Base-by-base conservation (phyloP, 78 protist species). In the Bodo saltans region DNA sequence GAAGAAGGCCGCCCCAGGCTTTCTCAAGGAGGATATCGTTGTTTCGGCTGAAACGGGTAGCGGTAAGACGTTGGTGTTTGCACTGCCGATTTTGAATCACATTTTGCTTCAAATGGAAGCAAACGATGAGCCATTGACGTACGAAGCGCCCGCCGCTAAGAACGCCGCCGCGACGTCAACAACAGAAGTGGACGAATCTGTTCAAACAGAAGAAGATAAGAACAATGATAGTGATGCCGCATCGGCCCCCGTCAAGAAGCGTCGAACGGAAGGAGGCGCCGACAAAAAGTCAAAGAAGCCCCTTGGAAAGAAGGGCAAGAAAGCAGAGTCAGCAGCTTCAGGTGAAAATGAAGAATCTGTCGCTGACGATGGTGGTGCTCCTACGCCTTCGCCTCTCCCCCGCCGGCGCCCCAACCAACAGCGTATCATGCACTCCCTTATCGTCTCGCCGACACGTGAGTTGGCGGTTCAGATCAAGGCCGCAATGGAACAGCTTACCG, bases 361-460 rank as follows among this genome's bases (percentile, higher is more conserved):
- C 3, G 76, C 23, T n/a, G 47, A 3, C 35, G 33, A 72, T 25
- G 60, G 60, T 47, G 60, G 60, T 8, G n/a, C n/a, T n/a, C n/a
- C n/a, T 76, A 37, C 70, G 85, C 87, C 32, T 37, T 89, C 26
- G 39, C 85, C 39, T 37, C 85, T 25, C 78, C 89, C 25, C 92
- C 92, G 53, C n/a, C n/a, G n/a, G n/a, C n/a, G n/a, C n/a, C 83
- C 93, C 41, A 53, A 90, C 68, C 90, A 90, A 42, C 79, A 79
- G 52, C 81, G 81, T 3, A 91, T 90, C 40, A 72, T 87, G 68
- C 90, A 90, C 39, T 85, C 84, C 27, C 84, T 97, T 28, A 90
- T 96, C 42, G 87, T 98, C 78, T 91, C 98, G 11, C 99, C 99
- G 23, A 97, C 99, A 8, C 88, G 99, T 38, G 99, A 97, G 88